phyloP scores from a whole-genome alignment of 2,329 filamentous ascomycete genomes.

The Arthrobotrys sphaeroides region DNA sequence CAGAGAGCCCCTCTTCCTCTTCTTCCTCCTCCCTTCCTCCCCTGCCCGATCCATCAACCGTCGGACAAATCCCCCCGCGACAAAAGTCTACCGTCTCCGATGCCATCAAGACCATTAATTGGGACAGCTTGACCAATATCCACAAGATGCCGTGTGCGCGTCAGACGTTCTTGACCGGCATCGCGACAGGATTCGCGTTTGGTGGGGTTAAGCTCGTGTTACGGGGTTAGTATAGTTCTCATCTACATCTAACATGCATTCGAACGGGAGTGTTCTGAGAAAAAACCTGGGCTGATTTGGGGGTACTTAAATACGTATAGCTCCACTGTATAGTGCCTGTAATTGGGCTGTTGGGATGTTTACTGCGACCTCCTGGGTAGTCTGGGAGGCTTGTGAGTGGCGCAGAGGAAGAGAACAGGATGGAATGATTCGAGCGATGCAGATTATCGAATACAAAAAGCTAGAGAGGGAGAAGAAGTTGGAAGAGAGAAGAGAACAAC shows the following conservation, averaged over 20 bases:
- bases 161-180: conserved; percentile 82
- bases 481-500: conserved; percentile 61
- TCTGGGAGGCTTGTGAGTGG: conserved; percentile 86
- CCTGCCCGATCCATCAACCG: conserved; percentile 43
- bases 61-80: conserved; percentile 44
- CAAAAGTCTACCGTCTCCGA: conserved; percentile 17
- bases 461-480: conserved; percentile 69
- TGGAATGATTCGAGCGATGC: conserved; percentile 85
- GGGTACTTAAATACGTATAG: conserved; percentile 59
- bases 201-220: conserved; percentile 79
- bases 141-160: conserved; percentile 85
- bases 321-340: conserved; percentile 72
- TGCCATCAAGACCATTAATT: conserved; percentile 39
- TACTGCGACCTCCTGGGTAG: conserved; percentile 72
- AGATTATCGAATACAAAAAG: conserved; percentile 79
- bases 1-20: neutral
- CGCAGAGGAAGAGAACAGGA: conserved; percentile 77
- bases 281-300: no score
- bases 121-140: conserved; percentile 69
- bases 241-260: no score
- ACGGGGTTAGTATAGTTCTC: conserved; percentile 69
- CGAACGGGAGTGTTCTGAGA: no score
- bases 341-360: conserved; percentile 89
- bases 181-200: conserved; percentile 78
- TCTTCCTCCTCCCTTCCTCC: conserved; percentile 9